Conservation (phyloP, 306 rosid genomes). For the Vigna reflexopilosa region DNA sequence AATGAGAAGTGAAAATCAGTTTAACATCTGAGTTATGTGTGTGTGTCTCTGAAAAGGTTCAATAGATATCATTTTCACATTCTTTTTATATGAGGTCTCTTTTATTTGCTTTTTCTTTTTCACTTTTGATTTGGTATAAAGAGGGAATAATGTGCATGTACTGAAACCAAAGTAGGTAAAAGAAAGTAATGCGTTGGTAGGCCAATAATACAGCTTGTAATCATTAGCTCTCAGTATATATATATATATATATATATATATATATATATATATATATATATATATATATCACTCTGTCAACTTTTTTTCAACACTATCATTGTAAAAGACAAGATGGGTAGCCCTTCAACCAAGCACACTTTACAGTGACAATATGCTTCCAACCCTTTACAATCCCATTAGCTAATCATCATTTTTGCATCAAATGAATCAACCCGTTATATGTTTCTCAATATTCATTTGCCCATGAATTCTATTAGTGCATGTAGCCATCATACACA, state of each 20-base stretch:
- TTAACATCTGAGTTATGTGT: too few species aligned
- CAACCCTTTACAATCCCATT: not conserved
- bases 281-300: conserved; percentile 24
- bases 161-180: not conserved
- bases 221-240: conserved; percentile 27
- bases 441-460: not conserved
- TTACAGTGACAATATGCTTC: conserved; percentile 2
- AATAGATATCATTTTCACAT: too few species aligned
- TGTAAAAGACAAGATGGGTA: conserved; percentile 36
- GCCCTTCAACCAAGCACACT: conserved; percentile 39
- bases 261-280: not conserved
- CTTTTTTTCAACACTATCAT: conserved; percentile 42
- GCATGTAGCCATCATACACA: not conserved
- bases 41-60: too few species aligned
- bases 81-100: too few species aligned
- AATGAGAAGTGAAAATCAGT: too few species aligned
- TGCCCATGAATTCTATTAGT: not conserved
- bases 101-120: too few species aligned
- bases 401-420: not conserved
- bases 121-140: too few species aligned
- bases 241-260: too few species aligned
- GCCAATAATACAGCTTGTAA: conserved; percentile 27
- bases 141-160: not conserved
- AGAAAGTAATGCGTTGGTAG: conserved; percentile 19
- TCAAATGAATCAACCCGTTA: conserved; percentile 16